Evolutionary conservation across 2,329 filamentous ascomycete species (phyloP).

Genomic region (Aureobasidium sp.): DNA sequence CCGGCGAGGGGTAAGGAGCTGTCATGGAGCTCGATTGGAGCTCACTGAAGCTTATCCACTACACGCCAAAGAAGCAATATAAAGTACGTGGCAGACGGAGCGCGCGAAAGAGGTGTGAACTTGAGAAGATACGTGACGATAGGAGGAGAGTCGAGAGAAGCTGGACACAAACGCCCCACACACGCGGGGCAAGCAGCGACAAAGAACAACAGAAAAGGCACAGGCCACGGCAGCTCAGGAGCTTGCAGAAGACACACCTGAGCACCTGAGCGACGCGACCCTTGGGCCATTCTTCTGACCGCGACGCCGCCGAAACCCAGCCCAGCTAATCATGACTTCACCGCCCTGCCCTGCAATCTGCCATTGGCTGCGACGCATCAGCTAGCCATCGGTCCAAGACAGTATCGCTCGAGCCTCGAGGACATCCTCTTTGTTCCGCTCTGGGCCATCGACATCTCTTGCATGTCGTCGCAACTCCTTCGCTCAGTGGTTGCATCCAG

Average conservation of each 20-base stretch:
- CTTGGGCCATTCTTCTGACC: constrained; percentile 11
- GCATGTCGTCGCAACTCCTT: background rate
- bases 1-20: constrained; percentile 7
- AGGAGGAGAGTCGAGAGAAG: constrained; percentile 8
- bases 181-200: constrained; percentile 7
- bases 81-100: background rate
- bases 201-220: constrained; percentile 4
- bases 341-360: background rate
- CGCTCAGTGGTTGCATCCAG: background rate
- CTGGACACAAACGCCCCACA: constrained; percentile 8
- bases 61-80: constrained; percentile 6
- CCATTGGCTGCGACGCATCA: background rate
- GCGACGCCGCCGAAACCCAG: constrained; percentile 10
- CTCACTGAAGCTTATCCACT: constrained; percentile 11
- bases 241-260: background rate
- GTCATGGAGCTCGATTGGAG: constrained; percentile 14
- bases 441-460: background rate
- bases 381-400: background rate
- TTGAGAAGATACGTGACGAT: background rate
- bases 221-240: constrained; percentile 11
- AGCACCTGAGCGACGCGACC: background rate
- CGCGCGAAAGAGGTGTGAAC: background rate
- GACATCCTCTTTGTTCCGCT: background rate
- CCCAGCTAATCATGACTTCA: constrained; percentile 9
- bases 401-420: background rate